A percentile compares a stretch with the other conserved stretches of the same genome.
Conservation (phyloP, 2,329 filamentous ascomycete genomes). For the Ascochyta viciae-villosae region DNA sequence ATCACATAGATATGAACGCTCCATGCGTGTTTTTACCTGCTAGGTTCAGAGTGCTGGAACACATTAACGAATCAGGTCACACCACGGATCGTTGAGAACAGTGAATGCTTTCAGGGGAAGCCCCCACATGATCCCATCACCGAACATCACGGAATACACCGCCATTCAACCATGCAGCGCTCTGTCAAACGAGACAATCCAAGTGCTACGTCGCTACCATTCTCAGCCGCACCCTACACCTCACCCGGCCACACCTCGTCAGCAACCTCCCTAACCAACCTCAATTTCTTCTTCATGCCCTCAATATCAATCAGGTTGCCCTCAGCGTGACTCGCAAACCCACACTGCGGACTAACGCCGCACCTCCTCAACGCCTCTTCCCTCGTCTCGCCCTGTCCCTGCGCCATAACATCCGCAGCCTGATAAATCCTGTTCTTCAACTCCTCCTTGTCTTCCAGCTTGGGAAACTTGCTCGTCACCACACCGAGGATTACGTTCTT, state of each 20-base stretch:
- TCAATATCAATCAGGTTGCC: conserved; percentile 72
- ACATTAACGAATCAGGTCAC: too few relatives aligned
- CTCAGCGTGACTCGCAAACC: conserved; percentile 69
- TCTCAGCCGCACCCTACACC: conserved; percentile 38
- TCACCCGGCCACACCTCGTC: conserved; percentile 72
- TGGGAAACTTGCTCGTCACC: conserved; percentile 52
- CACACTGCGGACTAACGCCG: conserved; percentile 39
- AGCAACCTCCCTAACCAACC: conserved; percentile 72
- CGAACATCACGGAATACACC: too few relatives aligned
- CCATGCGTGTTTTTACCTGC: too few relatives aligned
- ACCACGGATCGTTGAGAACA: too few relatives aligned
- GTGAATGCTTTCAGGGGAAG: too few relatives aligned
- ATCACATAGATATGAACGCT: too few relatives aligned
- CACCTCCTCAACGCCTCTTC: conserved; percentile 72
- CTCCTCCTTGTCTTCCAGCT: conserved; percentile 52
- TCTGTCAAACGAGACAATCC: too few relatives aligned
- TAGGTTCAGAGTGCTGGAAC: too few relatives aligned
- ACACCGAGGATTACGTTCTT: conserved; percentile 55
- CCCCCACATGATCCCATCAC: too few relatives aligned
- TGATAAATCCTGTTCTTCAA: conserved; percentile 51
- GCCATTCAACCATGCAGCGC: too few relatives aligned
- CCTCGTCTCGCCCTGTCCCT: conserved; percentile 66
- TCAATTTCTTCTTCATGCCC: conserved; percentile 74
- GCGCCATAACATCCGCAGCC: conserved; percentile 69
- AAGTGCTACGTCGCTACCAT: too few relatives aligned